phyloP scores from a whole-genome alignment of 257 asterid species.

The Nicotiana knightiana region DNA sequence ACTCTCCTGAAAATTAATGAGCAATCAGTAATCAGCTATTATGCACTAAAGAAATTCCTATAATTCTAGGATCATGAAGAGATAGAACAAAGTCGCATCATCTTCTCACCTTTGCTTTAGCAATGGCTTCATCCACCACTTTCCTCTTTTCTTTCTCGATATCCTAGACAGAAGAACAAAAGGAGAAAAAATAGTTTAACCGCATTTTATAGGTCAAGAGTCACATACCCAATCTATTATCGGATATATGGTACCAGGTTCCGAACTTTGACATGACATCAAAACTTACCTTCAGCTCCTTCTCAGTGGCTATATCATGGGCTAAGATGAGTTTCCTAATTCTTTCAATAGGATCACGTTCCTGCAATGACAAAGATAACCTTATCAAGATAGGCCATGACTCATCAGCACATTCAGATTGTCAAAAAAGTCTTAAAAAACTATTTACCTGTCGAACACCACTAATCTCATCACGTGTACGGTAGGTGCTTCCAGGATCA shows the following conservation, averaged over 20 bases:
- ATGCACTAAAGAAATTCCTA: not conserved
- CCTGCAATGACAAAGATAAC: constrained; percentile 34
- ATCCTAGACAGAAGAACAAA: constrained; percentile 39
- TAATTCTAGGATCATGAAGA: not conserved
- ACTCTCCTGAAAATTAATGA: constrained; percentile 62
- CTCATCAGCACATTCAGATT: not conserved
- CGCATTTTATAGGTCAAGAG: not conserved
- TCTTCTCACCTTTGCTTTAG: constrained; percentile 86
- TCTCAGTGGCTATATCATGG: constrained; percentile 77
- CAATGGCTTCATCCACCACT: constrained; percentile 91
- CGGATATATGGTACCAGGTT: not conserved
- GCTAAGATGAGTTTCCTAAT: constrained; percentile 69
- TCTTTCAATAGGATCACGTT: constrained; percentile 95
- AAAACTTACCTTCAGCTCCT: constrained; percentile 70
- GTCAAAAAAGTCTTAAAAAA: not conserved
- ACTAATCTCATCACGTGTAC: constrained; percentile 88
- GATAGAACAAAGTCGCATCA: not conserved
- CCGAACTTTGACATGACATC: not conserved
- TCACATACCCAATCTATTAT: not conserved
- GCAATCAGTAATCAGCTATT: constrained; percentile 8
- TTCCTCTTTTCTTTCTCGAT: constrained; percentile 78
- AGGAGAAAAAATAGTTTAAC: not conserved
- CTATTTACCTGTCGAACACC: constrained; percentile 78
- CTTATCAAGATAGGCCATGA: not conserved
- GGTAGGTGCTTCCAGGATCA: constrained; percentile 98